Percentiles rank a stretch among this genome's conserved stretches.
Evolutionary conservation across 1,139 yeast species (phyloP).

Genomic region (Dujonia santamariae): DNA sequence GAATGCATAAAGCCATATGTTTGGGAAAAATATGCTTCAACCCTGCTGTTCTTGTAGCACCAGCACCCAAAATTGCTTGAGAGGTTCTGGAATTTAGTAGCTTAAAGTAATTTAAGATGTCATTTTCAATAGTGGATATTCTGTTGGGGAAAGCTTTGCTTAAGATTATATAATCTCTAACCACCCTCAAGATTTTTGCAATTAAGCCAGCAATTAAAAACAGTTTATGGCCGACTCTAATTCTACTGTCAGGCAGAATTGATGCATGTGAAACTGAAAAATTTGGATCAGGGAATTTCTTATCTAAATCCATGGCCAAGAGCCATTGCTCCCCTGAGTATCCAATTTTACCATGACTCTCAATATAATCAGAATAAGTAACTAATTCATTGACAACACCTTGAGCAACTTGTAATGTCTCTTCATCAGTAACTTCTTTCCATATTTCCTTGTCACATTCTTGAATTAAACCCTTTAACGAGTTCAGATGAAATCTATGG

Average conservation of each 20-base stretch:
- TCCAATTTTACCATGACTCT: constrained; percentile 20
- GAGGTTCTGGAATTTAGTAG: constrained; percentile 54
- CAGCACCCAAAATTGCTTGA: constrained; percentile 70
- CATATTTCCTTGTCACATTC: constrained; percentile 71
- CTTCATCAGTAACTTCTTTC: constrained; percentile 54
- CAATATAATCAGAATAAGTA: constrained; percentile 47
- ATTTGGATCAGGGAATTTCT: constrained; percentile 3
- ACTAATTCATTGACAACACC: constrained; percentile 51
- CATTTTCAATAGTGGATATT: constrained; percentile 30
- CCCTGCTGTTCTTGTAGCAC: constrained; percentile 75
- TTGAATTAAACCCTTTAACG: constrained; percentile 41
- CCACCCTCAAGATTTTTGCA: constrained; percentile 28
- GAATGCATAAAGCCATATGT: constrained; percentile 69
- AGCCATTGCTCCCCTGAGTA: constrained; percentile 47
- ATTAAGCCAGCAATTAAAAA: constrained; percentile 46
- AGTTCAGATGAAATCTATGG: constrained; percentile 53
- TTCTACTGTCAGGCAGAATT: constrained; percentile 20
- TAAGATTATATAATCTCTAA: constrained; percentile 50
- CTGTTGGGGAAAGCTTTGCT: constrained; percentile 47
- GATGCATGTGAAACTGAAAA: background rate
- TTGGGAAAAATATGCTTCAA: constrained; percentile 73
- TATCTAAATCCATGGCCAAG: constrained; percentile 28
- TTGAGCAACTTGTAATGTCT: constrained; percentile 44
- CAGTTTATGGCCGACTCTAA: constrained; percentile 35
- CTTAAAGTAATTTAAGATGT: constrained; percentile 50